phyloP scores from a whole-genome alignment of 805 yeast species.

The Metschnikowia gelsemii region DNA sequence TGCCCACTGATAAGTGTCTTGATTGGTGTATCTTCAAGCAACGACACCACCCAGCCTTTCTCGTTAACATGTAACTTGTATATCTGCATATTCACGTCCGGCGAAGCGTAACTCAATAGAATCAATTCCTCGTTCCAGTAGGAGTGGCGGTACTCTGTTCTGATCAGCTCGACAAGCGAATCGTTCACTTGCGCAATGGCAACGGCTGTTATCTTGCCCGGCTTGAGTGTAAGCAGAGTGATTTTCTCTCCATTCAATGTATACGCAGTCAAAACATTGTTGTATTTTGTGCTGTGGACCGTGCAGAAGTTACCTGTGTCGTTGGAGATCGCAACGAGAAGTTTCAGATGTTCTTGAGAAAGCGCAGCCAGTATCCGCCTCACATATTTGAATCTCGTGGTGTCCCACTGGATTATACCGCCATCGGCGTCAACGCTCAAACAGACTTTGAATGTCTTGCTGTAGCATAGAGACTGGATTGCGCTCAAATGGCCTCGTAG shows the following conservation, averaged over 20 bases:
- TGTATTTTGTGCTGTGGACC: constrained; percentile 22
- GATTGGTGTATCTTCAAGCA: constrained; percentile 15
- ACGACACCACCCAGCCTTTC: constrained; percentile 18
- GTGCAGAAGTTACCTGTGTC: constrained; percentile 55
- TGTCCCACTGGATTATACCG: constrained; percentile 61
- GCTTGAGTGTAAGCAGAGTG: constrained; percentile 20
- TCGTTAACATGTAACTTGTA: constrained; percentile 23
- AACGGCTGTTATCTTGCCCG: constrained; percentile 24
- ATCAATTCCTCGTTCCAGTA: constrained; percentile 41
- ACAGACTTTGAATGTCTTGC: constrained; percentile 53
- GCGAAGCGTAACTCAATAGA: constrained; percentile 28
- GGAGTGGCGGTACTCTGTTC: constrained; percentile 27
- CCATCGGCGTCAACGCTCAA: constrained; percentile 58
- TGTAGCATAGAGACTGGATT: constrained; percentile 47
- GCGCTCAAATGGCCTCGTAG: constrained; percentile 58
- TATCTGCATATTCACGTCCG: constrained; percentile 19
- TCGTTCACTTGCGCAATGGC: constrained; percentile 33
- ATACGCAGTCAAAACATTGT: constrained; percentile 34
- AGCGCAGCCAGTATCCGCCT: constrained; percentile 31
- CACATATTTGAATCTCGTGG: constrained; percentile 50
- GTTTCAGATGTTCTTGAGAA: constrained; percentile 23
- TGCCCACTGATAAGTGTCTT: constrained; percentile 8
- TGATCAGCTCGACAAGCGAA: constrained; percentile 26
- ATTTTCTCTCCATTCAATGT: constrained; percentile 56
- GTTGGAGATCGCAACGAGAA: constrained; percentile 47